phyloP scores from a whole-genome alignment of 1,139 yeast genomes.

The Magnusiomyces suaveolens region DNA sequence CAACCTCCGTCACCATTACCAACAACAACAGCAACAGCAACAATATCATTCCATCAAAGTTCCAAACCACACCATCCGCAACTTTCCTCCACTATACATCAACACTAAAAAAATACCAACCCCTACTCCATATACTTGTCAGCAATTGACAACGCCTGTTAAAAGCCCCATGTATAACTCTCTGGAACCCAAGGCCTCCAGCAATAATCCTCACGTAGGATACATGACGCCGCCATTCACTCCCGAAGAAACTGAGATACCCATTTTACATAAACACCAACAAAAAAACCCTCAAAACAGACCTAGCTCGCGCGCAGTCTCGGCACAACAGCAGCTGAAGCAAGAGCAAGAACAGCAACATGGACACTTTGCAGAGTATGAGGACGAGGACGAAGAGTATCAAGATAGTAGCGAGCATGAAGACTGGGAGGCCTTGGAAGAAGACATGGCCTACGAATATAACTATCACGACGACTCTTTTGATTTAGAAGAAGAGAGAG shows the following conservation, averaged over 20 bases:
- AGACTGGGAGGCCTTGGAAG: neutral
- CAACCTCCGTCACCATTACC: too few species aligned
- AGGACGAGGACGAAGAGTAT: neutral
- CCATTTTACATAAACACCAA: neutral
- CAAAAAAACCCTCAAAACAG: neutral
- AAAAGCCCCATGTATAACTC: neutral
- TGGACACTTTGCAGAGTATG: too few species aligned
- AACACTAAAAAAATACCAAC: too few species aligned
- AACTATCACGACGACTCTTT: neutral
- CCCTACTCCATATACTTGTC: too few species aligned
- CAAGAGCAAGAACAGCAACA: neutral
- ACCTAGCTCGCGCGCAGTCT: neutral
- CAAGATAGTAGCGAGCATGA: neutral
- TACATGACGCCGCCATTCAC: constrained; percentile 22
- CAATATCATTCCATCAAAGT: too few species aligned
- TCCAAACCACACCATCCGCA: too few species aligned
- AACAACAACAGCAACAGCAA: too few species aligned
- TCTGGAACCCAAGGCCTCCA: neutral
- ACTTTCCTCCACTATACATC: neutral
- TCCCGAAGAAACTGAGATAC: constrained; percentile 10
- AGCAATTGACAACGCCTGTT: too few species aligned
- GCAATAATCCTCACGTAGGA: constrained; percentile 7
- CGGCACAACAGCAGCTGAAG: neutral
- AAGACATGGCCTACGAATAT: neutral
- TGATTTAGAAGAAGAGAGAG: neutral